Evolutionary conservation across 148 eudicot genomes (phyloP).

Genomic region (Silene uniflora): DNA sequence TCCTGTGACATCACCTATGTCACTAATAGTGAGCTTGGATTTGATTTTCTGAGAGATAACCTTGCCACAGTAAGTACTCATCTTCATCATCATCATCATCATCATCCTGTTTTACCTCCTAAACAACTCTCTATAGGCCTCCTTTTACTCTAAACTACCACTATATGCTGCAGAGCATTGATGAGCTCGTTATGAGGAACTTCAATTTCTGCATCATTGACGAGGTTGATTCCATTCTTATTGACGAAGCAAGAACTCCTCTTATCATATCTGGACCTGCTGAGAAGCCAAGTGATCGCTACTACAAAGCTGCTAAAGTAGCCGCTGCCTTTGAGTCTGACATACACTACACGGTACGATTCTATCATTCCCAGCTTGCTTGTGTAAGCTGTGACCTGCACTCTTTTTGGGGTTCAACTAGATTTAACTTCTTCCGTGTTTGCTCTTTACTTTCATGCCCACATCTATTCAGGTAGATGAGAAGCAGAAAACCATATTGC

Average conservation of each 20-base stretch:
- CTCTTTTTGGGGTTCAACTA: background rate
- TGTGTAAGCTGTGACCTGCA: background rate
- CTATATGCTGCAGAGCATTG: slow-evolving; percentile 63
- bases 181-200: slow-evolving; percentile 87
- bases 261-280: slow-evolving; percentile 97
- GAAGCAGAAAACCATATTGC: slow-evolving; percentile 85
- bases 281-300: slow-evolving; percentile 94
- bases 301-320: slow-evolving; percentile 97
- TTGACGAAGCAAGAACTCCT: slow-evolving; percentile 99
- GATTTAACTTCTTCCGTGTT: background rate
- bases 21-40: slow-evolving; percentile 98
- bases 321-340: slow-evolving; percentile 93
- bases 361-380: background rate
- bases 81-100: slow-evolving; percentile 4
- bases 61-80: slow-evolving; percentile 95
- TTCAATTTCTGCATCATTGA: slow-evolving; percentile 93
- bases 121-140: slow-evolving; percentile 11
- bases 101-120: slow-evolving; percentile 8
- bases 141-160: slow-evolving; percentile 3
- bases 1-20: slow-evolving; percentile 93
- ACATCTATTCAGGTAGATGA: slow-evolving; percentile 81
- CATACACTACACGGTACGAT: slow-evolving; percentile 86
- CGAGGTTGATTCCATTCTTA: slow-evolving; percentile 97
- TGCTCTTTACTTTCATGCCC: slow-evolving; percentile 1
- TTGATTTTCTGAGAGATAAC: slow-evolving; percentile 98